Percentiles rank a stretch among this genome's conserved stretches.
phyloP scores from a whole-genome alignment of 1,284 basidiomycete genomes.

The Lentinula novae-zelandiae region DNA sequence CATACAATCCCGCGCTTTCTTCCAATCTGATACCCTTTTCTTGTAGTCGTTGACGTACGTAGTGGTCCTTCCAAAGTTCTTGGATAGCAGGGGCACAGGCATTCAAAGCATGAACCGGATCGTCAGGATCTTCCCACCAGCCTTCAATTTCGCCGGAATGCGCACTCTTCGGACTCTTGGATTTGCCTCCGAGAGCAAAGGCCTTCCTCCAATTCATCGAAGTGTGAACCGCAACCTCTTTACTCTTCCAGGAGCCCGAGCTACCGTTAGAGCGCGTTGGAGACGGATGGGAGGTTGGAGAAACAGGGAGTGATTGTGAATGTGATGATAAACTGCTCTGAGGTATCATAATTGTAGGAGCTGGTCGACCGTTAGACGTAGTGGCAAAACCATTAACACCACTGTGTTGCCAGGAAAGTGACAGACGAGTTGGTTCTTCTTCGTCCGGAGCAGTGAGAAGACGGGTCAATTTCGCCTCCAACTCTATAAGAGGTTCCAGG shows the following conservation, averaged over 20 bases:
- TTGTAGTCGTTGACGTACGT: conserved; percentile 54
- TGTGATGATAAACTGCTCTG: conserved; percentile 23
- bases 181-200: conserved; percentile 54
- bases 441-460: conserved; percentile 62
- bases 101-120: conserved; percentile 69
- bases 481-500: conserved; percentile 59
- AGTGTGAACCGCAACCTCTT: conserved; percentile 60
- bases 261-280: conserved; percentile 23
- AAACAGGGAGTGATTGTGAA: conserved; percentile 32
- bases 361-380: conserved; percentile 36
- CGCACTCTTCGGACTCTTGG: conserved; percentile 61
- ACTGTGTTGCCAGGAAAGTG: conserved; percentile 34
- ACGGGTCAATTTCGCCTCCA: conserved; percentile 64
- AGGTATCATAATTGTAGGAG: conserved; percentile 48
- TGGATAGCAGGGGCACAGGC: conserved; percentile 60
- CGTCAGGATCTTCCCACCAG: conserved; percentile 81
- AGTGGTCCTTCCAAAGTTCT: conserved; percentile 67
- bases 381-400: conserved; percentile 12
- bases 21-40: conserved; percentile 67
- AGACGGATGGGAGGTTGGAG: conserved; percentile 20
- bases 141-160: conserved; percentile 67
- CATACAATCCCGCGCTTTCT: conserved; percentile 81
- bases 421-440: conserved; percentile 50
- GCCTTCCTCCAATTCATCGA: conserved; percentile 72
- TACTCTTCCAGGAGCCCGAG: conserved; percentile 33